These are phyloP conservation scores for Corchorus capsularis DNA, from an alignment of 345 rosid genomes.

Conservation along the genomic window DNA sequence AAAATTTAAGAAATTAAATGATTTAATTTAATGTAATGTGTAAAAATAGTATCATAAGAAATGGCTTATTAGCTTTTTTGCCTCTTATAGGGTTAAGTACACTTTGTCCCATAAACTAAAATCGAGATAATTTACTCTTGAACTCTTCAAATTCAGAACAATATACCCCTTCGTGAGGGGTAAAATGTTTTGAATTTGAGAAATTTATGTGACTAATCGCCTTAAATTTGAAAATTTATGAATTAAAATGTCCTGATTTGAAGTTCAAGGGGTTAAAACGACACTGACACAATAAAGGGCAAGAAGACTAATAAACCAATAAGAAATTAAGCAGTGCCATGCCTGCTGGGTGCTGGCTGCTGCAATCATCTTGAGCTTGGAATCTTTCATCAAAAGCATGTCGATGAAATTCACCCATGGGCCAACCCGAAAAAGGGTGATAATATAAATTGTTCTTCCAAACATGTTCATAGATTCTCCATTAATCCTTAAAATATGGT, in stretches of 20 bases:
- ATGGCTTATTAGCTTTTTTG: no score
- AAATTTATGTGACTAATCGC: no score
- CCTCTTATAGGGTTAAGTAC: no score
- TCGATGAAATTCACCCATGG: neutral
- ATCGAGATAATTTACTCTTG: no score
- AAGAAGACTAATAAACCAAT: neutral
- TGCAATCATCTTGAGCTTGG: neutral
- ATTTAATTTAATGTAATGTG: neutral
- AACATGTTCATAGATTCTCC: neutral
- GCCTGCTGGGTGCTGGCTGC: neutral
- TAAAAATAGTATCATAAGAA: no score
- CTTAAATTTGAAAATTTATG: no score
- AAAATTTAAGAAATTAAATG: neutral
- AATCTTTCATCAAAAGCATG: neutral
- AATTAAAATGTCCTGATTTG: no score
- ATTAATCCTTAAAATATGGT: neutral
- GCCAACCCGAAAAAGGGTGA: neutral
- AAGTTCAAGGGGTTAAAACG: neutral
- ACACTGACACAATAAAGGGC: no score
- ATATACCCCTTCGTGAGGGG: no score
- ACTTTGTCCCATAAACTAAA: no score
- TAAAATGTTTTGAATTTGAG: no score
- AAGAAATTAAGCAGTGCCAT: neutral
- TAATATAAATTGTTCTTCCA: neutral
- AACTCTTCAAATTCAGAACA: no score